Evolutionary conservation across 2,329 filamentous ascomycete genomes (phyloP).

Genomic region (Graphilbum fragrans): DNA sequence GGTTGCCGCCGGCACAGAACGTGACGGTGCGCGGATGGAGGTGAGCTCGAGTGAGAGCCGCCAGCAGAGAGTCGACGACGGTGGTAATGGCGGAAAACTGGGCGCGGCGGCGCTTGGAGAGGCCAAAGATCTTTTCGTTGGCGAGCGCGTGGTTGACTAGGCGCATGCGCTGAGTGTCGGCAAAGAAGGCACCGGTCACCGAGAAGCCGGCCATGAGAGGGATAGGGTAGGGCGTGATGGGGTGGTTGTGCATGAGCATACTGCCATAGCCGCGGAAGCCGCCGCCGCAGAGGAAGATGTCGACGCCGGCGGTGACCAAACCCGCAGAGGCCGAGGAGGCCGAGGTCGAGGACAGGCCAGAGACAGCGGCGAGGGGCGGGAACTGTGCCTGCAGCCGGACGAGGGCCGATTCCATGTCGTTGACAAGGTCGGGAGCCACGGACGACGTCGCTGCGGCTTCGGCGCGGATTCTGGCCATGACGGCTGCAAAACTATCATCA

Average conservation of each 20-base stretch:
- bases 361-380: constrained; percentile 30
- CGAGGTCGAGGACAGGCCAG: constrained; percentile 21
- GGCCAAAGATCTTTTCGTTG: constrained; percentile 53
- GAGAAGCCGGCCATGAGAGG: constrained; percentile 71
- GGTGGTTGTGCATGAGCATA: constrained; percentile 69
- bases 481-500: neutral
- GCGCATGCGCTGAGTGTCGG: constrained; percentile 37
- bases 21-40: constrained; percentile 61
- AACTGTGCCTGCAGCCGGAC: constrained; percentile 35
- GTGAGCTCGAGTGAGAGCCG: constrained; percentile 32
- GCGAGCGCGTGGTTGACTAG: constrained; percentile 29
- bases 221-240: constrained; percentile 68
- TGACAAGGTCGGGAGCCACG: constrained; percentile 41
- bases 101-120: constrained; percentile 64
- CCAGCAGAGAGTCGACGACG: constrained; percentile 63
- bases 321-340: neutral
- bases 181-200: constrained; percentile 49
- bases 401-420: constrained; percentile 49
- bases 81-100: constrained; percentile 79
- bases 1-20: constrained; percentile 76
- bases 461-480: constrained; percentile 14
- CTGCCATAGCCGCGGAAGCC: constrained; percentile 88
- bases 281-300: constrained; percentile 77
- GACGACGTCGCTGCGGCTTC: constrained; percentile 26
- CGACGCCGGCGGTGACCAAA: constrained; percentile 31